Percentiles rank a stretch among this genome's conserved stretches.
Conservation (phyloP, 176 grass and related monocot species). For the Triticum urartu region DNA sequence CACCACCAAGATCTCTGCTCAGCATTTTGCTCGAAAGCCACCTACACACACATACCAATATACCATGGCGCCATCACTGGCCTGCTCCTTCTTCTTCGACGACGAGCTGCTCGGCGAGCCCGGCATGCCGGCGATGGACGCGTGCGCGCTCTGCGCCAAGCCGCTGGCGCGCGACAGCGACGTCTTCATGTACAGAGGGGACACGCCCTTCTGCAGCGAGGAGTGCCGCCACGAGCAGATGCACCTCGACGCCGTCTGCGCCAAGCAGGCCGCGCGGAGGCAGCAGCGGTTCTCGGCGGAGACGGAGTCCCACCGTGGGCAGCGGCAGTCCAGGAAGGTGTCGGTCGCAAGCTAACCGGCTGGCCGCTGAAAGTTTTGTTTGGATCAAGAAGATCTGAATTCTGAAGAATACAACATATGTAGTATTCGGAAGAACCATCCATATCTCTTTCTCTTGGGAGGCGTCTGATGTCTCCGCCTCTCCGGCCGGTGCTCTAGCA, state of each 20-base stretch:
- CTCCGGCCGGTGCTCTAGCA: neutral
- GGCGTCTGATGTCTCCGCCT: neutral
- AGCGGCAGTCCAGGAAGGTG: constrained; percentile 19
- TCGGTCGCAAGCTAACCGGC: constrained; percentile 3
- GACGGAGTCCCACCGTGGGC: neutral
- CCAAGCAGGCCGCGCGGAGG: neutral
- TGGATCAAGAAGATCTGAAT: neutral
- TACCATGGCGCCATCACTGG: constrained; percentile 3
- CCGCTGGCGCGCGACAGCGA: constrained; percentile 45
- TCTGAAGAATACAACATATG: neutral
- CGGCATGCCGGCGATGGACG: constrained; percentile 28
- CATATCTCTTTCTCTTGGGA: too few species aligned
- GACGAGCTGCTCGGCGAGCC: constrained; percentile 4
- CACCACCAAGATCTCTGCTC: neutral
- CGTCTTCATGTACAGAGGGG: constrained; percentile 80
- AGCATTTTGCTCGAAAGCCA: neutral
- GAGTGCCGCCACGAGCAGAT: constrained; percentile 74
- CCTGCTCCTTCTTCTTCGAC: constrained; percentile 52
- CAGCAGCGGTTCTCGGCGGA: neutral
- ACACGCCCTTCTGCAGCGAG: constrained; percentile 81
- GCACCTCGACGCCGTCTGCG: constrained; percentile 44
- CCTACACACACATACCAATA: neutral
- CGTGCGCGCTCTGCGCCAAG: constrained; percentile 63
- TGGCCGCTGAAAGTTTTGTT: neutral
- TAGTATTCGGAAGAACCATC: neutral